phyloP scores from a whole-genome alignment of 495 filamentous ascomycete genomes.

The Amniculicola lignicola region DNA sequence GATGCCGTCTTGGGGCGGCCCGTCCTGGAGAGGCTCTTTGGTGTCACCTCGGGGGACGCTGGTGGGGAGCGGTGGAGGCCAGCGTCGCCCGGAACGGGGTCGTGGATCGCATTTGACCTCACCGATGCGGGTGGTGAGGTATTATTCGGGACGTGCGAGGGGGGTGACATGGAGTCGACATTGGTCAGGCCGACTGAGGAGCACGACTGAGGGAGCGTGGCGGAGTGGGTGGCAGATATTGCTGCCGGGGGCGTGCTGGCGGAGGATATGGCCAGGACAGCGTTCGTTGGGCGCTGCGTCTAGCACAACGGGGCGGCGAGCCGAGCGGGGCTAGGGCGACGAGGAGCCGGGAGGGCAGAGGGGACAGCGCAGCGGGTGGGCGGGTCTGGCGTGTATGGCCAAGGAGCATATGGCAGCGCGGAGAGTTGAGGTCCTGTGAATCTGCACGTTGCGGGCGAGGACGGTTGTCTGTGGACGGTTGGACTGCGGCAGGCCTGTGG shows the following conservation, averaged over 20 bases:
- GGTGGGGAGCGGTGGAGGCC: slow-evolving; percentile 5
- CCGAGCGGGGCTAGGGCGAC: slow-evolving; percentile 2
- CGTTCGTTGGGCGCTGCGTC: slow-evolving; percentile 1
- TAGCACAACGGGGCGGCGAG: background rate
- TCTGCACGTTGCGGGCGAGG: background rate
- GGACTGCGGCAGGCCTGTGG: background rate
- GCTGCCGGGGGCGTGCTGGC: slow-evolving; percentile 9
- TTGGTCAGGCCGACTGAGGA: slow-evolving; percentile 35
- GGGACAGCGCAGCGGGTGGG: background rate
- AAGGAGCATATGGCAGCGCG: too few relatives aligned
- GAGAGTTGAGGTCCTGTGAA: too few relatives aligned
- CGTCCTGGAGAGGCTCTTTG: slow-evolving; percentile 31
- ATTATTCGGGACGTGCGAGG: slow-evolving; percentile 30
- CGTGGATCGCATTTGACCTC: slow-evolving; percentile 29
- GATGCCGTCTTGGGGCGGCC: slow-evolving; percentile 35
- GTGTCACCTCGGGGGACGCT: slow-evolving; percentile 20
- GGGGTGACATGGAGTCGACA: slow-evolving; percentile 38
- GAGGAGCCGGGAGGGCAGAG: background rate
- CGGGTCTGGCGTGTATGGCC: too few relatives aligned
- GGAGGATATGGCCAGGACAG: background rate
- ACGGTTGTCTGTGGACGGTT: background rate
- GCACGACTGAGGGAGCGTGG: slow-evolving; percentile 22
- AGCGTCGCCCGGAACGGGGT: slow-evolving; percentile 3
- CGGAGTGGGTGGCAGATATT: slow-evolving; percentile 29
- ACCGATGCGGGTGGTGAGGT: slow-evolving; percentile 35